Evolutionary conservation across 179 eudicot species (phyloP), one percentile per base, ranked within the genome.

Genomic region (Silene coronaria): DNA sequence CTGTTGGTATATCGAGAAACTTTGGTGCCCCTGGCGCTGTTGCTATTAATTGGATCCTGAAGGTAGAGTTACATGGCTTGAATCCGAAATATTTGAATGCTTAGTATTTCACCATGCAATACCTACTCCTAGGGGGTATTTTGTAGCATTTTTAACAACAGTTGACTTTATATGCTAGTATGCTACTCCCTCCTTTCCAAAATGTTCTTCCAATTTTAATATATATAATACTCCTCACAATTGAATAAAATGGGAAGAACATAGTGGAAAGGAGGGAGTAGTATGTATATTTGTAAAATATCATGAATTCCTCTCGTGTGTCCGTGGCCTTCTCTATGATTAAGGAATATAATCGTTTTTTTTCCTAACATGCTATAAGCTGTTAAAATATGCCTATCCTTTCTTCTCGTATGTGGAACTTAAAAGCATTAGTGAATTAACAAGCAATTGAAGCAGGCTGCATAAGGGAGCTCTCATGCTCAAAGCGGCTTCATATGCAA

Each of bases 31-130:
- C 92, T 59, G 92, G 99, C 60, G 99, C 99, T 75, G 99, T 91
- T 46, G 97, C 99, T 34, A 91, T 92, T 67, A 95, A 92, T 73
- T 95, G 99, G 99, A 92, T 95, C 82, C 93, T 95, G 73, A 95
- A 95, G 97, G 99, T 95, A 89, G 19, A 26, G n/a, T 57, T 55
- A 67, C 26, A 10, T 57, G 21, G 6, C 34, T 28, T 78, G 71
- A 73, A 51, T 64, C 55, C n/a, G 66, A 36, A 45, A 69, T 17
- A 22, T 73, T 57, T 64, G 30, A 16, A 6, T 51, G 22, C 62
- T 32, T 66, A 55, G 51, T 21, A 22, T 45, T 21, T 32, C 6
- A 22, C 16, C 12, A 65, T 32, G 24, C 9, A 34, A 69, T 11
- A 2, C 55, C 46, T 66, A 32, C 24, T 4, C 8, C 46, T 16